Evolutionary conservation across 306 rosid genomes (phyloP).

Genomic region (Senna tora): DNA sequence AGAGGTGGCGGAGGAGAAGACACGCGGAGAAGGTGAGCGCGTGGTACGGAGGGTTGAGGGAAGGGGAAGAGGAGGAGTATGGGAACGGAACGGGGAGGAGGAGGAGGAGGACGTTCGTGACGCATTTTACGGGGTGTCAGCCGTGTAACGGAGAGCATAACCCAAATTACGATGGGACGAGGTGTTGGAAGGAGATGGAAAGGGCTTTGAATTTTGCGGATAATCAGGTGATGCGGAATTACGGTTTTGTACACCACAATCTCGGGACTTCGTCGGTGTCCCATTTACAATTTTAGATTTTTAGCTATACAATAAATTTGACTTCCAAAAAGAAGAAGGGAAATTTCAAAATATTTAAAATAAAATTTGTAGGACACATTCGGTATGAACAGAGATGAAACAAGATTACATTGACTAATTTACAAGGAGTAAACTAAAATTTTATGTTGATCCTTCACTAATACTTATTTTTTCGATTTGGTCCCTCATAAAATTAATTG

Average conservation of each 20-base stretch:
- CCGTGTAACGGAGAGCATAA: constrained; percentile 56
- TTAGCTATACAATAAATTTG: no score
- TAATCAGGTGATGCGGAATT: constrained; percentile 51
- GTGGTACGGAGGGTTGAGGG: constrained; percentile 39
- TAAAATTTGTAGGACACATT: no score
- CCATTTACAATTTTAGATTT: no score
- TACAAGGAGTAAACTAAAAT: no score
- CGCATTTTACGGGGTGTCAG: constrained; percentile 67
- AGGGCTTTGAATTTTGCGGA: constrained; percentile 58
- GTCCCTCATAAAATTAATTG: no score
- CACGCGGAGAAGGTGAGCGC: constrained; percentile 47
- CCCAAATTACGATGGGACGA: constrained; percentile 36
- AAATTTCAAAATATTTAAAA: no score
- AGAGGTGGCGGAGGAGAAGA: constrained; percentile 35
- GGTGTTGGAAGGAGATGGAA: constrained; percentile 51
- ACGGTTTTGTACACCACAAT: constrained; percentile 45
- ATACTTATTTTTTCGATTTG: no score
- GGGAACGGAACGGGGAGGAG: constrained; percentile 7
- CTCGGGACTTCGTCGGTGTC: constrained; percentile 15
- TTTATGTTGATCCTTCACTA: no score
- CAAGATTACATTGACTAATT: no score
- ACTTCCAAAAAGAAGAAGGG: no score
- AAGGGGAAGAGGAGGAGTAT: constrained; percentile 4
- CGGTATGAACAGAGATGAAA: no score
- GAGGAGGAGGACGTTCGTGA: constrained; percentile 47